Base-by-base conservation (phyloP, 441 rosid genomes). In the Pelargonium cotyledonis region DNA sequence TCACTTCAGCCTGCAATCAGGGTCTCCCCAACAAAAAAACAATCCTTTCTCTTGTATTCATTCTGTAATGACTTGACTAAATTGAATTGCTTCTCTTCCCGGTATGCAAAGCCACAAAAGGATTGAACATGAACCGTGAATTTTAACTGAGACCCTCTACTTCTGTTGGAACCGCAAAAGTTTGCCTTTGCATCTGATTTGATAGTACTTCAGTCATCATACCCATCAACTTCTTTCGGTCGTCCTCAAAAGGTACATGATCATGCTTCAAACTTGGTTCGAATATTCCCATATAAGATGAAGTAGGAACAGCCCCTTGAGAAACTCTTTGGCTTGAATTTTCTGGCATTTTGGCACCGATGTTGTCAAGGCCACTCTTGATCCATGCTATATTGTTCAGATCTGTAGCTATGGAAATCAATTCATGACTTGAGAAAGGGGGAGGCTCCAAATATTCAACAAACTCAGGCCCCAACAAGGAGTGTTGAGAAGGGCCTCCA, bases 311-410 rank as follows among this genome's bases (percentile, higher is more conserved):
- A 23, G 76, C 73, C 40, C 47, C 84, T 63, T 77, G 86, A 67
- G 74, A 18, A 67, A 65, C 69, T 79, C 73, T 72, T 15, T 73
- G 74, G 76, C 47, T 68, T 55, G 72, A 62, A 18, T 68, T 74
- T 69, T 73, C 75, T n/a, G 80, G 64, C 46, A 57, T 43, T 63
- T 70, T 69, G 19, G 63, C 18, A 43, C 70, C 66, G 38, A 73
- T 69, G 51, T 73, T 85, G 77, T 84, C 84, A 35, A 91, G 87
- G 26, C 91, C 86, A 44, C 94, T 94, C 77, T 80, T 87, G 60
- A 89, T 86, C 95, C 97, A 88, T 8, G 95, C 92, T 66, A 89
- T 85, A 76, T 81, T 91, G 86, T 89, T 94, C 81, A 94, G 74
- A 73, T 94, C 97, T 0, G 95, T 85, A 23, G 96, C 96, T 71